Evolutionary conservation across 306 rosid genomes (phyloP).

Genomic region (Fagus sylvatica): DNA sequence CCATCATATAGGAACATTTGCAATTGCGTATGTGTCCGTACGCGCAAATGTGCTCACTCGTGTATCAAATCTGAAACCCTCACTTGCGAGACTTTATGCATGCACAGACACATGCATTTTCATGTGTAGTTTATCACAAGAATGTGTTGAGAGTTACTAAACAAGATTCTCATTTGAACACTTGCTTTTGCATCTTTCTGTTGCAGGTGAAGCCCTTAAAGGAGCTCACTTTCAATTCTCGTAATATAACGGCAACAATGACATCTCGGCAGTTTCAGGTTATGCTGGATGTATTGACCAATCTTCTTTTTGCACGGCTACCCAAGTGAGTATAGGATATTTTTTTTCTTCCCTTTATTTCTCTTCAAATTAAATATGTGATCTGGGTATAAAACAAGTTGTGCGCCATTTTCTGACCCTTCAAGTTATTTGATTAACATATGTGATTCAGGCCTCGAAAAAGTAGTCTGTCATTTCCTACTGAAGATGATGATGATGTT

Average conservation of each 20-base stretch:
- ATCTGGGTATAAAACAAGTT: constrained; percentile 11
- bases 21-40: not conserved
- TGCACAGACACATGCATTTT: not conserved
- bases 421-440: constrained; percentile 35
- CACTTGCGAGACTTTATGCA: not conserved
- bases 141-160: not conserved
- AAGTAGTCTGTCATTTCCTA: constrained; percentile 77
- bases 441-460: constrained; percentile 80
- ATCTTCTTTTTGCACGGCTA: constrained; percentile 88
- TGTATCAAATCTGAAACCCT: not conserved
- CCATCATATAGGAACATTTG: not conserved
- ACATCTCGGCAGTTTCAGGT: constrained; percentile 99
- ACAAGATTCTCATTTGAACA: not conserved
- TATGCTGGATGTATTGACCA: constrained; percentile 89
- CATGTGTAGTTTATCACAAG: not conserved
- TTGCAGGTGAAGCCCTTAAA: constrained; percentile 94
- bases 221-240: constrained; percentile 89
- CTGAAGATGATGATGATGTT: constrained; percentile 91
- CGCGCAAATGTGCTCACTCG: not conserved
- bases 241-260: constrained; percentile 89
- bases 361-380: constrained; percentile 1
- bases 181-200: constrained; percentile 30
- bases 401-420: constrained; percentile 20
- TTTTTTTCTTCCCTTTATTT: constrained; percentile 6
- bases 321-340: constrained; percentile 70